Evolutionary conservation across 768 basidiomycete genomes (phyloP), one percentile per base, ranked within the genome.

Genomic region (Pisolithus sp.): DNA sequence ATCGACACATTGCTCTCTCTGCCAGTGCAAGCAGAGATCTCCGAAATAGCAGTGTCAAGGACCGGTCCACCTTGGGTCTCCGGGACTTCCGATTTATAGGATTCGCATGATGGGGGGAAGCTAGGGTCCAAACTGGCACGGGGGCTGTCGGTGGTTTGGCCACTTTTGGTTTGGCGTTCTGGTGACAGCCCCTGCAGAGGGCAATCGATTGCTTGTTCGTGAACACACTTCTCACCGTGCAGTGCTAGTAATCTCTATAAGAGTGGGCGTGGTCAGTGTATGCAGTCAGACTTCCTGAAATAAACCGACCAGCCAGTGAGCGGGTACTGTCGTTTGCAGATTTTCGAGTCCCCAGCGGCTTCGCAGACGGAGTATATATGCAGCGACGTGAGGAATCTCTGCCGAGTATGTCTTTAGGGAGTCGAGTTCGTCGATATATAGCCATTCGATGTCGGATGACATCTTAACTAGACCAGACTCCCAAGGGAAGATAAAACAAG

Each of bases 291-390:
- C 7, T 26, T 24, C 40, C 24, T 26, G 15, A 10, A 42, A 6
- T 18, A 38, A 20, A 55, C 63, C 1, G n/a, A 65, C 63, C 64
- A 50, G 62, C 64, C 64, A 66, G 46, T 49, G 53, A 7, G 56
- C 41, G 31, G 64, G 62, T 0, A 62, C 56, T 52, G 56, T 4
- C 36, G 63, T 56, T n/a, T 58, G 57, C 48, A 53, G 30, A 9
- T 45, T 39, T 48, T 46, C 52, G 39, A 56, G 43, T 39, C 30
- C 54, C 64, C 64, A 65, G 39, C 24, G 31, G 20, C 62, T 54
- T 26, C 62, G 58, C 21, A 65, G 65, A 49, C 53, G 56, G 38
- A 45, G 49, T 30, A 58, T 45, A 55, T 67, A 66, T 18, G 57
- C 49, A 28, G 66, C 30, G 13, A 46, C 24, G 38, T 53, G 58